These are phyloP conservation scores for Aegilops speltoides DNA, from an alignment of 176 grass and related monocot species.

Conservation along the genomic window DNA sequence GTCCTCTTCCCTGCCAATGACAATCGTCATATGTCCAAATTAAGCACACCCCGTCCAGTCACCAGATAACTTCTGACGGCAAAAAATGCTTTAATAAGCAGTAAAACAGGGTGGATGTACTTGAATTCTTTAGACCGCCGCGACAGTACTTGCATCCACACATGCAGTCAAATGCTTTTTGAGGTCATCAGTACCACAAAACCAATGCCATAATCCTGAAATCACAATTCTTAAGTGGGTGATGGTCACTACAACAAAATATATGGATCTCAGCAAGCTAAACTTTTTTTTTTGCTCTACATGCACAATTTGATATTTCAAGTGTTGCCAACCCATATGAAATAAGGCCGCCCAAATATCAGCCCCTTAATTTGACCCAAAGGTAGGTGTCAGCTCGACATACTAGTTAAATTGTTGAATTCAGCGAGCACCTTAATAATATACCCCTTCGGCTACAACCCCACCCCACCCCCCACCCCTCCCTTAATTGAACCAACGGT, in stretches of 20 bases:
- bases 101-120: slow-evolving; percentile 20
- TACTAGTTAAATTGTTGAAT: neutral
- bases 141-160: slow-evolving; percentile 34
- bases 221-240: neutral
- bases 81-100: neutral
- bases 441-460: no score
- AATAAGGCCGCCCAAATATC: neutral
- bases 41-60: neutral
- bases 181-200: slow-evolving; percentile 6
- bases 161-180: slow-evolving; percentile 39
- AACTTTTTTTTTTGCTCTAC: neutral
- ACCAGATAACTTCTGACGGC: neutral
- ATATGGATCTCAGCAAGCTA: neutral
- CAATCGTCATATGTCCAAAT: neutral
- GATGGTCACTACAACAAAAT: neutral
- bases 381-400: neutral
- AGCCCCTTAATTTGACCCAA: neutral
- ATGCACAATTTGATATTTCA: neutral
- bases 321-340: neutral
- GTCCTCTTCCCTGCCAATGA: slow-evolving; percentile 32
- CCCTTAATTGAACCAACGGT: no score
- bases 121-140: slow-evolving; percentile 9
- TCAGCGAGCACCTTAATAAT: neutral
- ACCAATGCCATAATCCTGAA: slow-evolving; percentile 43
- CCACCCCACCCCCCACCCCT: no score